Evolutionary conservation across 1,284 basidiomycete species (phyloP).

Genomic region (Puccinia polysora): DNA sequence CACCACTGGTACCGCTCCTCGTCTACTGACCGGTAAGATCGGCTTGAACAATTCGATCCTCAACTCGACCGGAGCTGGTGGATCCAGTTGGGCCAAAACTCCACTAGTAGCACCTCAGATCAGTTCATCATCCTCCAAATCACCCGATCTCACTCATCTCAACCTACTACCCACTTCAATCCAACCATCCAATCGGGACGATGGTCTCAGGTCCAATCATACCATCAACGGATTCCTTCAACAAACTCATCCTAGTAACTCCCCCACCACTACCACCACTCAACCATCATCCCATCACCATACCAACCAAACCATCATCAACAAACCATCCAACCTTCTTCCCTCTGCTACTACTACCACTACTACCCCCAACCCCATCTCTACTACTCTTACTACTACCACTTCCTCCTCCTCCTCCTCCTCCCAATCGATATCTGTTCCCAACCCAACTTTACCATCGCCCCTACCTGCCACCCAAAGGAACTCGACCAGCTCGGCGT

Average conservation of each 20-base stretch:
- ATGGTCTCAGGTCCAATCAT: neutral
- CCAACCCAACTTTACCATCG: too few relatives aligned
- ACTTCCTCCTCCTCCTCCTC: too few relatives aligned
- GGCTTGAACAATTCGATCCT: slow-evolving; percentile 17
- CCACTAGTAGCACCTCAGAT: slow-evolving; percentile 1
- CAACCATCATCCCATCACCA: slow-evolving; percentile 10
- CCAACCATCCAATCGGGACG: slow-evolving; percentile 8
- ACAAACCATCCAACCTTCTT: slow-evolving; percentile 3
- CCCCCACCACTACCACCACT: too few relatives aligned
- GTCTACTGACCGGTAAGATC: slow-evolving; percentile 40
- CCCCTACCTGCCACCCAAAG: too few relatives aligned
- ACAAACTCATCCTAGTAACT: slow-evolving; percentile 10
- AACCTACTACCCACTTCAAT: neutral
- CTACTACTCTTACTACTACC: neutral
- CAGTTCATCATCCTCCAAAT: slow-evolving; percentile 15
- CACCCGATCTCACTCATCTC: slow-evolving; percentile 19
- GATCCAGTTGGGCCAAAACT: slow-evolving; percentile 28
- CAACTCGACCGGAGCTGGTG: slow-evolving; percentile 10
- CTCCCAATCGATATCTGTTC: too few relatives aligned
- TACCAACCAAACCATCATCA: neutral
- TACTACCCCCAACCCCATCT: neutral
- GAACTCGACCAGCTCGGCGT: too few relatives aligned
- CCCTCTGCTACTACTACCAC: neutral
- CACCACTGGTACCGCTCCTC: slow-evolving; percentile 15
- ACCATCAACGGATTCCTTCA: slow-evolving; percentile 26